phyloP scores from a whole-genome alignment of 495 filamentous ascomycete genomes.

The Chaetomium cochliodes region DNA sequence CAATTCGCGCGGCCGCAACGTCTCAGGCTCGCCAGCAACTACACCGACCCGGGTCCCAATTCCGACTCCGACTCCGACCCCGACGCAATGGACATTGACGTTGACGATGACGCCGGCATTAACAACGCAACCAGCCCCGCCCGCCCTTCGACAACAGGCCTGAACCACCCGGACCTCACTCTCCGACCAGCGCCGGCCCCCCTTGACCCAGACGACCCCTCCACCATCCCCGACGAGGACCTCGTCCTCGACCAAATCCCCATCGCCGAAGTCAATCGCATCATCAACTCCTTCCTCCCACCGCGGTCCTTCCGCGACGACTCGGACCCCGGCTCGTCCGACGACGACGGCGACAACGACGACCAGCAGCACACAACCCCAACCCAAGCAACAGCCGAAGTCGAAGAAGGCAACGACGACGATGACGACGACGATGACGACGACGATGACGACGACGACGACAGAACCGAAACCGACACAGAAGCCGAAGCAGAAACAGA shows the following conservation, averaged over 20 bases:
- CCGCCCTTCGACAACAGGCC: neutral
- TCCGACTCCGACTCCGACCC: neutral
- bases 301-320: neutral
- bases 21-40: neutral
- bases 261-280: constrained; percentile 5
- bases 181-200: neutral
- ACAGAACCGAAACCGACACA: neutral
- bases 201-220: constrained; percentile 6
- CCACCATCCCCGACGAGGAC: constrained; percentile 14
- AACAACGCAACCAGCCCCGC: neutral
- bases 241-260: constrained; percentile 15
- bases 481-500: neutral
- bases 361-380: neutral
- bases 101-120: neutral
- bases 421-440: neutral
- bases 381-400: neutral
- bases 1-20: constrained; percentile 3
- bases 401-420: too few relatives aligned
- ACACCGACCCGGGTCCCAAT: neutral
- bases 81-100: constrained; percentile 17
- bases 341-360: constrained; percentile 1
- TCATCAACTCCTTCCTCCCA: constrained; percentile 1
- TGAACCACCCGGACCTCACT: constrained; percentile 1
- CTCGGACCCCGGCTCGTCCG: neutral
- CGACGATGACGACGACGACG: neutral